Percentiles rank a stretch among this genome's conserved stretches.
These are phyloP conservation scores for Phytophthora pisi DNA, from an alignment of 352 stramenopile species.

Conservation along the genomic window DNA sequence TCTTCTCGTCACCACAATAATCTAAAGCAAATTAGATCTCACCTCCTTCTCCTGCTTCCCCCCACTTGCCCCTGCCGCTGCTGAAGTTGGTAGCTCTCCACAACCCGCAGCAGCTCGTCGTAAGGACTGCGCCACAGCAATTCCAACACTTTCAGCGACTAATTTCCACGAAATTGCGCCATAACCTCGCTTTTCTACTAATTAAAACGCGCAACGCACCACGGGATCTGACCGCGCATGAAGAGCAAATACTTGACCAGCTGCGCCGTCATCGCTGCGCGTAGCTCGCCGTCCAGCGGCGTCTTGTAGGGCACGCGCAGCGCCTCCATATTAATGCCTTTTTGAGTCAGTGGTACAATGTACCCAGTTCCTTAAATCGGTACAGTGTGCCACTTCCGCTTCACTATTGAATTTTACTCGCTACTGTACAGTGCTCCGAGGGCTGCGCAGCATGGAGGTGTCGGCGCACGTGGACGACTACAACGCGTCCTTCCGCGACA, in stretches of 20 bases:
- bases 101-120: conserved; percentile 49
- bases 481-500: conserved; percentile 88
- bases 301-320: conserved; percentile 49
- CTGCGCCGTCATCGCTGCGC: conserved; percentile 41
- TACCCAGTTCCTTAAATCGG: no score
- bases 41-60: conserved; percentile 14
- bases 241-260: conserved; percentile 68
- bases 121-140: conserved; percentile 46
- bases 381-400: no score
- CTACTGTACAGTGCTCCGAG: no score
- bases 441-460: conserved; percentile 61
- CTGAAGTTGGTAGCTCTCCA: conserved; percentile 18
- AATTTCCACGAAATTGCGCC: neutral
- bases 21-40: neutral
- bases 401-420: no score
- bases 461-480: conserved; percentile 83
- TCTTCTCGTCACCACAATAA: neutral
- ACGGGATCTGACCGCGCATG: conserved; percentile 70
- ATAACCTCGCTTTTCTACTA: neutral
- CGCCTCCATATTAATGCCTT: neutral
- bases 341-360: neutral
- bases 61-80: conserved; percentile 21
- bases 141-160: neutral
- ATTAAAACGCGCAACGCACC: conserved; percentile 43
- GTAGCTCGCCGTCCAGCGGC: conserved; percentile 48